Conservation (phyloP, 1,284 basidiomycete genomes). For the Testicularia cyperi region DNA sequence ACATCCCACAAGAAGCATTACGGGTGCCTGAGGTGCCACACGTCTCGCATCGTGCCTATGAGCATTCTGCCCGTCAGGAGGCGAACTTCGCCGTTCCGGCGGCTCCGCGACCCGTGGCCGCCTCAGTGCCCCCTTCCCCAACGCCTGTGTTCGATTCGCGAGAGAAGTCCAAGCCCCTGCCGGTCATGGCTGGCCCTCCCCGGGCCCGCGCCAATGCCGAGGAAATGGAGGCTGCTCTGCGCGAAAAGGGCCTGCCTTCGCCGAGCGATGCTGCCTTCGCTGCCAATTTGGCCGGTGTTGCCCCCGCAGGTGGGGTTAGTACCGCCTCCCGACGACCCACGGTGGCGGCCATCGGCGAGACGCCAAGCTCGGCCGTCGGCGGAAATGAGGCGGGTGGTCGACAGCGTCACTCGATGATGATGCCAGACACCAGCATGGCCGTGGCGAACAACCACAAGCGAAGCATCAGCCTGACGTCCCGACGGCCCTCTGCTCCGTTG, state of each 20-base stretch:
- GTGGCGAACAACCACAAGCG: conserved; percentile 41
- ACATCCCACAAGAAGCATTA: conserved; percentile 56
- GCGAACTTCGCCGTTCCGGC: conserved; percentile 19
- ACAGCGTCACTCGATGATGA: conserved; percentile 39
- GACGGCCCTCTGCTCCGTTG: conserved; percentile 4
- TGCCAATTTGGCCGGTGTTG: background rate
- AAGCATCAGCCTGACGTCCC: conserved; percentile 38
- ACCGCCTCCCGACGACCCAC: conserved; percentile 14
- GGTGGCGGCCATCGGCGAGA: conserved; percentile 4
- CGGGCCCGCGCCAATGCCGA: conserved; percentile 53
- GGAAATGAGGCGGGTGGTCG: too few species aligned
- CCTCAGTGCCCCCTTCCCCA: conserved; percentile 21
- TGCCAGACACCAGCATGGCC: conserved; percentile 20
- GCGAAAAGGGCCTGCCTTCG: conserved; percentile 38
- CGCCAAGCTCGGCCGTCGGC: conserved; percentile 4
- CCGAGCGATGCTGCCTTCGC: conserved; percentile 16
- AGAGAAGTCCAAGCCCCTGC: conserved; percentile 53
- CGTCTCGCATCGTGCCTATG: conserved; percentile 46
- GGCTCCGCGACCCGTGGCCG: conserved; percentile 12
- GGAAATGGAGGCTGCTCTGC: conserved; percentile 50
- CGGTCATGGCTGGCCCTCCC: conserved; percentile 55
- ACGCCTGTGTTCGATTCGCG: conserved; percentile 59
- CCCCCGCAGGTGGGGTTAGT: conserved; percentile 1
- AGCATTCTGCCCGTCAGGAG: conserved; percentile 34
- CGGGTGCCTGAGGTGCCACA: conserved; percentile 54